Conservation (phyloP, 805 yeast genomes). For the Yarrowia alimentaria region DNA sequence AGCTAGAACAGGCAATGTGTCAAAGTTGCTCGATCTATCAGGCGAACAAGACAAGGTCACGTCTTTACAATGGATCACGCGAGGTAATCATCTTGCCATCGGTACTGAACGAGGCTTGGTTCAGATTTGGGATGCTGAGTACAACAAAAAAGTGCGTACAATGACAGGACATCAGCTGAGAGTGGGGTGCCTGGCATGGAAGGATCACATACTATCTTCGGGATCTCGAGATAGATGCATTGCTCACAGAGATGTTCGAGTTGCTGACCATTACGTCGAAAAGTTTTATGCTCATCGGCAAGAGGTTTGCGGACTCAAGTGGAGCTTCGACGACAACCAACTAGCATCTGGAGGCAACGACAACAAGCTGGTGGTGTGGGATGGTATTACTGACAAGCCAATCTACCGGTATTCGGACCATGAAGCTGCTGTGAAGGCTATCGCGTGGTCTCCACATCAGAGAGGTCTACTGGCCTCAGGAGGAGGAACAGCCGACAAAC, state of each 20-base stretch:
- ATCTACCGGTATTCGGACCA: constrained; percentile 75
- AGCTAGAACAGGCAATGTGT: constrained; percentile 79
- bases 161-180: constrained; percentile 89
- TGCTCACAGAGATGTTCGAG: constrained; percentile 86
- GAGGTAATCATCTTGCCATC: constrained; percentile 91
- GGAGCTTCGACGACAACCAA: constrained; percentile 90
- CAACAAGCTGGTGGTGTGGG: constrained; percentile 84
- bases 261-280: constrained; percentile 75
- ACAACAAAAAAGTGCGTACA: constrained; percentile 76
- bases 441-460: constrained; percentile 97
- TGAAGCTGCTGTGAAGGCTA: constrained; percentile 92
- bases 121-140: constrained; percentile 91
- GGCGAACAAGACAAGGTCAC: constrained; percentile 70
- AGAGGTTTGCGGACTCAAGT: constrained; percentile 93
- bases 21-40: constrained; percentile 67
- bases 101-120: constrained; percentile 86
- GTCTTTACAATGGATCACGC: constrained; percentile 87
- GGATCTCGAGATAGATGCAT: constrained; percentile 86
- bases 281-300: constrained; percentile 76
- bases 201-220: constrained; percentile 79
- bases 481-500: constrained; percentile 94
- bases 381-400: constrained; percentile 68
- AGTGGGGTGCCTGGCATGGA: constrained; percentile 90
- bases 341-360: constrained; percentile 96
- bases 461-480: constrained; percentile 92